A percentile compares a stretch with the other conserved stretches of the same genome.
These are phyloP conservation scores for Trametes versicolor DNA, from an alignment of 1,284 basidiomycete species.

Conservation along the genomic window DNA sequence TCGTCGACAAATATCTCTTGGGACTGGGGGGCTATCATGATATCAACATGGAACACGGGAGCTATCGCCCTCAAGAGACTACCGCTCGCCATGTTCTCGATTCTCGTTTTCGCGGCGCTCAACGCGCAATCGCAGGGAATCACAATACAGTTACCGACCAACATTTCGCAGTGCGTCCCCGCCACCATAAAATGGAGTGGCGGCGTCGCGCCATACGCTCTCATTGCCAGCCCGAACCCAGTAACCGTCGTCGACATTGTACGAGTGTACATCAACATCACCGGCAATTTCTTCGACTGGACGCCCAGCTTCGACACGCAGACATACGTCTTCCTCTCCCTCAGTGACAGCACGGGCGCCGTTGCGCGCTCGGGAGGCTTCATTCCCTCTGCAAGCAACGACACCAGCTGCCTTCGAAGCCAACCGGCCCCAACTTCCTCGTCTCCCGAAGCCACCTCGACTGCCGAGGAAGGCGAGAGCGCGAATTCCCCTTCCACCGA, in stretches of 20 bases:
- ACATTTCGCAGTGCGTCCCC: slow-evolving; percentile 1
- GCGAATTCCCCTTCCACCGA: background rate
- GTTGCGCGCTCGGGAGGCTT: background rate
- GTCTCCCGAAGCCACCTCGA: background rate
- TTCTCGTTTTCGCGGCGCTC: background rate
- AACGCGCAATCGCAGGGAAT: background rate
- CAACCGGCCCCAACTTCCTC: background rate
- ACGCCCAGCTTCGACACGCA: background rate
- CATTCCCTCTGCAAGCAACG: background rate
- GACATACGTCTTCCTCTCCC: background rate
- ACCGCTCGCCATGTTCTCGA: background rate
- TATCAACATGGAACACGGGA: too few species aligned
- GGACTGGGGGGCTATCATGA: too few species aligned
- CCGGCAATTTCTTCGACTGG: slow-evolving; percentile 1
- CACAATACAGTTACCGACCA: background rate
- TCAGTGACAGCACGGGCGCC: background rate
- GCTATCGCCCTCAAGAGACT: background rate
- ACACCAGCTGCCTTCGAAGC: background rate
- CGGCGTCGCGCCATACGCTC: background rate
- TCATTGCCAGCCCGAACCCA: background rate
- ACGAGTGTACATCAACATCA: background rate
- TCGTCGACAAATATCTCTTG: too few species aligned
- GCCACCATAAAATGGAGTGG: background rate
- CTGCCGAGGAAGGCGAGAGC: background rate
- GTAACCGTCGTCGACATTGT: background rate